Percentiles rank a stretch among this genome's conserved stretches.
Conservation (phyloP, 371 early-diverging fungal genomes). For the Apophysomyces sp. region DNA sequence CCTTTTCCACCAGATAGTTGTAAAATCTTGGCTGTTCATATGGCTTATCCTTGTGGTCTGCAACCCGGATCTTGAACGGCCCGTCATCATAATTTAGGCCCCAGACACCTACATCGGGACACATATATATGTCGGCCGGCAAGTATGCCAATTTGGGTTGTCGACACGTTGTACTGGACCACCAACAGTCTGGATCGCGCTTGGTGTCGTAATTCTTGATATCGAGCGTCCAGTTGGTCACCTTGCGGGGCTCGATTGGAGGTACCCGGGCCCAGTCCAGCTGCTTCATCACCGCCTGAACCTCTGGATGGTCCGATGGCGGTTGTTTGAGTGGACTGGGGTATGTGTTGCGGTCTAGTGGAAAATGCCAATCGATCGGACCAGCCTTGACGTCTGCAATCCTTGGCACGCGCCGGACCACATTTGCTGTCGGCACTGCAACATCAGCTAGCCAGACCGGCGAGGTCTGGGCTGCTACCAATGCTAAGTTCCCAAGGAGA, state of each 20-base stretch:
- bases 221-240: constrained; percentile 28
- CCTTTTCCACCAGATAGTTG: constrained; percentile 29
- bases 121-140: constrained; percentile 28
- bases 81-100: constrained; percentile 36
- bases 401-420: constrained; percentile 14
- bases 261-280: constrained; percentile 54
- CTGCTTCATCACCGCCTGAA: constrained; percentile 41
- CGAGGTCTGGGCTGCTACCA: constrained; percentile 19
- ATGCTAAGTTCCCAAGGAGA: neutral
- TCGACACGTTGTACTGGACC: constrained; percentile 28
- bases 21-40: constrained; percentile 41
- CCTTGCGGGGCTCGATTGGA: constrained; percentile 18
- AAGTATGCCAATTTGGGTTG: constrained; percentile 20
- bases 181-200: constrained; percentile 31
- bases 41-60: constrained; percentile 9
- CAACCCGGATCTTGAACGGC: constrained; percentile 11
- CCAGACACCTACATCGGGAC: constrained; percentile 29
- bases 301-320: constrained; percentile 40
- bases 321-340: constrained; percentile 30
- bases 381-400: constrained; percentile 21
- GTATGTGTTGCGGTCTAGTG: constrained; percentile 20
- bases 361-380: constrained; percentile 9
- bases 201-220: constrained; percentile 12
- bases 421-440: constrained; percentile 18
- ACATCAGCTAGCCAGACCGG: constrained; percentile 33